These are phyloP conservation scores for Aspergillus arachidicola DNA, from an alignment of 2,329 filamentous ascomycete genomes.

Conservation along the genomic window DNA sequence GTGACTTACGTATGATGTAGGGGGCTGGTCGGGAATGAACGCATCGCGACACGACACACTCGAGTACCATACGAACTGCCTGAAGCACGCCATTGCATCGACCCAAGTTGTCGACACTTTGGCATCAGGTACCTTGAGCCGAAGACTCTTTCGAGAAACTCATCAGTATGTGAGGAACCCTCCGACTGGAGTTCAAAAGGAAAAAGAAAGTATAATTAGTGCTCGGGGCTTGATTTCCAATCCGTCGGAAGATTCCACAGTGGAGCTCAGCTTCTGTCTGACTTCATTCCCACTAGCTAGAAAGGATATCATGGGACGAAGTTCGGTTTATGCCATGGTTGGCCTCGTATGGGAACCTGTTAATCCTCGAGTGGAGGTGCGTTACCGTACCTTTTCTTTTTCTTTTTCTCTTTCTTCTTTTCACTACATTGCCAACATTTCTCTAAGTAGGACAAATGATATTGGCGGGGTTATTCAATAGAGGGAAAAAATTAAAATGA, in stretches of 20 bases:
- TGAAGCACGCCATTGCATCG: not conserved
- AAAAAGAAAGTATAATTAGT: not conserved
- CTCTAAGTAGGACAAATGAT: not conserved
- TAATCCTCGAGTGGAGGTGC: not conserved
- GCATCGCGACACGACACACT: not conserved
- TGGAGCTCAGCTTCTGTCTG: not conserved
- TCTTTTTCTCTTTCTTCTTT: too few species aligned
- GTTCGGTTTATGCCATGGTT: not conserved
- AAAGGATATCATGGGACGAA: not conserved
- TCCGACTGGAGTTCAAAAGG: not conserved
- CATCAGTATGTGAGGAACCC: not conserved
- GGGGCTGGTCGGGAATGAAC: slow-evolving; percentile 7
- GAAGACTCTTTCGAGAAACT: not conserved
- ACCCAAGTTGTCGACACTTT: not conserved
- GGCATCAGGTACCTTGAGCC: not conserved
- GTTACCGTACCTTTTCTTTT: not conserved
- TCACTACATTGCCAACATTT: not conserved
- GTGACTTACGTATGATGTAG: slow-evolving; percentile 9
- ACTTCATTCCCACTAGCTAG: not conserved
- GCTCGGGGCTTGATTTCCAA: not conserved
- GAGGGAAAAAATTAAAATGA: not conserved
- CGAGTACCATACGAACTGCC: not conserved
- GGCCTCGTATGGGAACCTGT: not conserved
- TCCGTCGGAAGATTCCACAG: not conserved
- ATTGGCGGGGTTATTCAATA: not conserved